Evolutionary conservation across 176 grass and related monocot genomes (phyloP).

Genomic region (Canna indica): DNA sequence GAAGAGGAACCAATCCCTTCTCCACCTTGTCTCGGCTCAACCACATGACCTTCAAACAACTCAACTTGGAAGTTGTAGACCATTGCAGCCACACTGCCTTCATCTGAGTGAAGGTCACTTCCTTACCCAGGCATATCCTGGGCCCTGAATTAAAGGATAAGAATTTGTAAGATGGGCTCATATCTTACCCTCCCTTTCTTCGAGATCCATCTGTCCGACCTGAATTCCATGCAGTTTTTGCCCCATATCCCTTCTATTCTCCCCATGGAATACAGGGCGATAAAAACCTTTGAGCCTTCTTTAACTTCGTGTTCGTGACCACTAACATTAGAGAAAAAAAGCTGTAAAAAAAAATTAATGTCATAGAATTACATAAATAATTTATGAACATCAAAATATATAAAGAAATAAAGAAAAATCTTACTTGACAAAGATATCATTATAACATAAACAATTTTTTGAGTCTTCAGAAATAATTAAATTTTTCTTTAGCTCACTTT

Average conservation of each 20-base stretch:
- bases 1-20: too few relatives aligned
- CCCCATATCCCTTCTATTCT: neutral
- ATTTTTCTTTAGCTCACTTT: too few relatives aligned
- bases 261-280: neutral
- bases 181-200: neutral
- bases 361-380: too few relatives aligned
- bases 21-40: too few relatives aligned
- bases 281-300: neutral
- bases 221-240: neutral
- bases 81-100: constrained; percentile 2
- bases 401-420: too few relatives aligned
- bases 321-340: constrained; percentile 2
- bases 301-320: neutral
- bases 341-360: too few relatives aligned
- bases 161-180: neutral
- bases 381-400: too few relatives aligned
- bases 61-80: constrained; percentile 1
- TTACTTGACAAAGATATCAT: too few relatives aligned
- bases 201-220: neutral
- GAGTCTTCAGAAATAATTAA: too few relatives aligned
- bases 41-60: neutral
- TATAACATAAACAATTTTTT: too few relatives aligned
- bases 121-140: constrained; percentile 16
- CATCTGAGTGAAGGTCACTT: constrained; percentile 16
- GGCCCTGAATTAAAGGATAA: constrained; percentile 1